phyloP scores from a whole-genome alignment of 768 basidiomycete species.

The Mycena belliarum region DNA sequence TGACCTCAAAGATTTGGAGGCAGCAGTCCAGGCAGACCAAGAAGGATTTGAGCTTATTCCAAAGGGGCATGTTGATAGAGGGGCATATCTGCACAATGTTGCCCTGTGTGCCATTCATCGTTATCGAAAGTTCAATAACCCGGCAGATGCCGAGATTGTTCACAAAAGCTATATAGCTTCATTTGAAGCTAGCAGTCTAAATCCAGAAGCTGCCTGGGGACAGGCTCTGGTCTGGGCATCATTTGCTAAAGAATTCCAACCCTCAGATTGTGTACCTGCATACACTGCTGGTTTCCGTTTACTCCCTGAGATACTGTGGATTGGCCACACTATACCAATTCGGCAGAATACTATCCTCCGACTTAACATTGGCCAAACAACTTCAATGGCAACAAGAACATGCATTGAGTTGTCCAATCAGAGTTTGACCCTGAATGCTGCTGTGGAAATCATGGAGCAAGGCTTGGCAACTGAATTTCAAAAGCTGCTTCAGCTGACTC shows the following conservation, averaged over 20 bases:
- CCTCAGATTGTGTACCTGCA: neutral
- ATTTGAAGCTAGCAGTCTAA: neutral
- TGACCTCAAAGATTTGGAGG: neutral
- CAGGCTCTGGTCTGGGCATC: neutral
- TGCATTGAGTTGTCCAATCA: neutral
- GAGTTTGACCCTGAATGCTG: neutral
- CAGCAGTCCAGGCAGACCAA: no score
- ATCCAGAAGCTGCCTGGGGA: neutral
- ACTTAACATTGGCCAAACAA: neutral
- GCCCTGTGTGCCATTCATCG: neutral
- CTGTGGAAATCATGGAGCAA: neutral
- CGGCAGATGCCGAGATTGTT: neutral
- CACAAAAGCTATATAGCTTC: neutral
- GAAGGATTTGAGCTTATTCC: neutral
- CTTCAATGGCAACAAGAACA: neutral
- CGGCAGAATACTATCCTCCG: neutral
- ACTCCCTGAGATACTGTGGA: neutral
- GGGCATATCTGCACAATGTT: neutral
- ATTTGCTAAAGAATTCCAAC: neutral
- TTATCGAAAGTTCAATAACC: neutral
- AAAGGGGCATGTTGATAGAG: neutral
- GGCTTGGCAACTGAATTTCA: neutral
- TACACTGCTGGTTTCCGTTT: neutral
- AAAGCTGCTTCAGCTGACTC: neutral
- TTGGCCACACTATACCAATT: neutral